Percentiles rank a stretch among this genome's conserved stretches.
Evolutionary conservation across 2,329 filamentous ascomycete genomes (phyloP).

Genomic region (Sporothrix luriei): DNA sequence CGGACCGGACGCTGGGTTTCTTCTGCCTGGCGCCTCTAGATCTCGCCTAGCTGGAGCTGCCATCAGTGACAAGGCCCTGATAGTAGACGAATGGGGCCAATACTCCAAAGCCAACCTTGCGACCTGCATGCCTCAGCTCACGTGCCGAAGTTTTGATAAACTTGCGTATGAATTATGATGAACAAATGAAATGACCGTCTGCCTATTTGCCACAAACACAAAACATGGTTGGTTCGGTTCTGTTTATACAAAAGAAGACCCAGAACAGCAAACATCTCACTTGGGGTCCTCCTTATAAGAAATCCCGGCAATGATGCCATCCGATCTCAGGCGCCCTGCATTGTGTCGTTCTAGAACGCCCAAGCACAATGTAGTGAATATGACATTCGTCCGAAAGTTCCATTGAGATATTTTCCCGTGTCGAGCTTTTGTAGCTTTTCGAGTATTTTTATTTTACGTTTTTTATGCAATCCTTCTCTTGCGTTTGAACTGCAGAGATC

Average conservation of each 20-base stretch:
- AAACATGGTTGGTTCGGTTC: background rate
- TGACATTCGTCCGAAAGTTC: conserved; percentile 3
- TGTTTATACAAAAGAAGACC: background rate
- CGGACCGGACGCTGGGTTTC: no score
- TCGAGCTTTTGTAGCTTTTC: background rate
- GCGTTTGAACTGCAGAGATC: no score
- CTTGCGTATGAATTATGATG: background rate
- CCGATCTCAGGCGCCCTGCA: background rate
- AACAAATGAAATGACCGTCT: conserved; percentile 18
- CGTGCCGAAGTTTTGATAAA: background rate
- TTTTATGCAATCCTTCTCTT: no score
- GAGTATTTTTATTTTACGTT: background rate
- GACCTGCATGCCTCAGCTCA: no score
- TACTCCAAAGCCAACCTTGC: no score
- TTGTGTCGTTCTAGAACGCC: background rate
- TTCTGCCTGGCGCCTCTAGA: no score
- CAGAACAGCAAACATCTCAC: background rate
- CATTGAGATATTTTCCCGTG: conserved; percentile 9
- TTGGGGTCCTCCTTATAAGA: background rate
- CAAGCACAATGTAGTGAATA: no score
- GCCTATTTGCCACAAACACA: conserved; percentile 14
- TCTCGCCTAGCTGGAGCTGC: no score
- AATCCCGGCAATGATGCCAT: background rate
- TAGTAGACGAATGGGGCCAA: no score
- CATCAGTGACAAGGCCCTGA: no score